These are phyloP conservation scores for Arabis alpina DNA, from an alignment of 345 rosid species.

Conservation along the genomic window DNA sequence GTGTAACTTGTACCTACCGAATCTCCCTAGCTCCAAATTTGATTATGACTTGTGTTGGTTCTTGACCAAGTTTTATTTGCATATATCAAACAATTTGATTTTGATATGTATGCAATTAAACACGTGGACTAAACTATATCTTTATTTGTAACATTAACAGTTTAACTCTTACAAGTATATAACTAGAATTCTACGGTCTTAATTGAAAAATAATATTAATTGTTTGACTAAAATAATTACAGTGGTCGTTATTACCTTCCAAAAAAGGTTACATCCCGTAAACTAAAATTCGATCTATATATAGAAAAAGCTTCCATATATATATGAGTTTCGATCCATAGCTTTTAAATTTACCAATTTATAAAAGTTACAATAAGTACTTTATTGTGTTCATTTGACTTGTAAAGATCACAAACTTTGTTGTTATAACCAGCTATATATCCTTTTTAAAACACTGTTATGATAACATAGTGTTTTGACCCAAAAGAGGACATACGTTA, in stretches of 20 bases:
- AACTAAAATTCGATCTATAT: no score
- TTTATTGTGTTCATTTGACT: neutral
- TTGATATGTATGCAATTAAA: neutral
- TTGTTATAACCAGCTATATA: slow-evolving; percentile 1
- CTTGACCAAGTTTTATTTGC: slow-evolving; percentile 6
- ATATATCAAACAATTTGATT: neutral
- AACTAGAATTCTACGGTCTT: neutral
- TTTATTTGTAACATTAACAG: no score
- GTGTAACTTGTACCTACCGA: slow-evolving; percentile 30
- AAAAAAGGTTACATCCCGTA: no score
- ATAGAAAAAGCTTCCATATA: no score
- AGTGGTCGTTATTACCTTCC: no score
- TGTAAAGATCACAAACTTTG: neutral
- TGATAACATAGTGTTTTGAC: neutral
- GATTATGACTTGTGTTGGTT: slow-evolving; percentile 17
- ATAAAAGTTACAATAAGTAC: neutral
- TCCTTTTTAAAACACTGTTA: neutral
- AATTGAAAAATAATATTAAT: neutral
- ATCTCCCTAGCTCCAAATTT: slow-evolving; percentile 16
- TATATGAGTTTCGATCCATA: no score
- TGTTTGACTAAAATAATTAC: neutral
- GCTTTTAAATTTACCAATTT: no score
- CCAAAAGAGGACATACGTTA: neutral
- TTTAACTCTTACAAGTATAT: neutral
- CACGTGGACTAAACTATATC: slow-evolving; percentile 7